A percentile compares a stretch with the other conserved stretches of the same genome.
These are phyloP conservation scores for Terfezia boudieri DNA, from an alignment of 495 filamentous ascomycete genomes.

Conservation along the genomic window DNA sequence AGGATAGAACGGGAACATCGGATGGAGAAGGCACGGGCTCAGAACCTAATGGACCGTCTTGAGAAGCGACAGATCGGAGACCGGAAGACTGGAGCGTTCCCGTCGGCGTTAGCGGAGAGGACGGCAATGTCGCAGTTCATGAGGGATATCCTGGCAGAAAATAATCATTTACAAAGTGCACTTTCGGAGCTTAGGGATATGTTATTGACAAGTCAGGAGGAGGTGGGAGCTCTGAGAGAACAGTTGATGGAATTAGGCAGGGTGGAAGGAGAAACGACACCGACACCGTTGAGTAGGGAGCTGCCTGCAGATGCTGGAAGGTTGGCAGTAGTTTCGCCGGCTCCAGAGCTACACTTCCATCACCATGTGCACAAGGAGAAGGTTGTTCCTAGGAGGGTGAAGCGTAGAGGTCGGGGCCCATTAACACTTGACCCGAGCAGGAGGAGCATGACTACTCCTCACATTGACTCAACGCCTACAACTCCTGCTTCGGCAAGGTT, in stretches of 20 bases:
- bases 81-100: conserved; percentile 14
- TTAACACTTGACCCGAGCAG: conserved; percentile 26
- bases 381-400: conserved; percentile 21
- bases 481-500: background rate
- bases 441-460: conserved; percentile 35
- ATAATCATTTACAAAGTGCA: conserved; percentile 73
- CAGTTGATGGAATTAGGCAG: conserved; percentile 67
- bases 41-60: conserved; percentile 58
- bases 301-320: conserved; percentile 31
- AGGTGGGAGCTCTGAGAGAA: conserved; percentile 67
- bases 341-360: conserved; percentile 88
- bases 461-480: conserved; percentile 26
- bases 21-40: conserved; percentile 62
- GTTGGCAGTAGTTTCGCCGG: conserved; percentile 34
- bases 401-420: background rate
- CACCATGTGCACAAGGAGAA: conserved; percentile 41
- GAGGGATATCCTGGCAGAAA: conserved; percentile 84
- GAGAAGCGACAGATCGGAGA: conserved; percentile 54
- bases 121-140: conserved; percentile 75
- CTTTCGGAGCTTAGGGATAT: conserved; percentile 80
- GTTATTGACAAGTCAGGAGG: conserved; percentile 80
- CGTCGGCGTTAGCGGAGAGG: conserved; percentile 9
- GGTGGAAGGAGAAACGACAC: conserved; percentile 22
- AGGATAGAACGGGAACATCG: conserved; percentile 65
- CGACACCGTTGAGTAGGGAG: conserved; percentile 44